phyloP scores from a whole-genome alignment of 169 alveolate genomes.

The Theileria parva region DNA sequence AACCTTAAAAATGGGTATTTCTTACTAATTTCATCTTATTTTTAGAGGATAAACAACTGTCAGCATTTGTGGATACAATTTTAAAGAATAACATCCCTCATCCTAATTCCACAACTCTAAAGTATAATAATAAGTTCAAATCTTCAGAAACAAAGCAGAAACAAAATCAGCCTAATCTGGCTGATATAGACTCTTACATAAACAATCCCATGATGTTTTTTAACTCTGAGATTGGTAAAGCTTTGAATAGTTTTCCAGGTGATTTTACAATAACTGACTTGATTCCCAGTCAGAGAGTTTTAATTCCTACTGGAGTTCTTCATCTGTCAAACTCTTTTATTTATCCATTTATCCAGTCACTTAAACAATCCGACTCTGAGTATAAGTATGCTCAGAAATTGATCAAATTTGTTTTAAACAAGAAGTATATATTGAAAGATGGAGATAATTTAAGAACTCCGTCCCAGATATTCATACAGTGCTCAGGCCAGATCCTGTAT shows the following conservation, averaged over 20 bases:
- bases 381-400: not conserved
- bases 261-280: not conserved
- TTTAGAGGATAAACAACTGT: not conserved
- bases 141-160: not conserved
- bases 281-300: not conserved
- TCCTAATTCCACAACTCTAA: not conserved
- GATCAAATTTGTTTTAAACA: not conserved
- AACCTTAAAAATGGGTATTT: not conserved
- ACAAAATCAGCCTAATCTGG: not conserved
- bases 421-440: not conserved
- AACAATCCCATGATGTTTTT: constrained; percentile 3
- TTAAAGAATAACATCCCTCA: not conserved
- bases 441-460: not conserved
- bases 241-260: not conserved
- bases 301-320: constrained; percentile 3
- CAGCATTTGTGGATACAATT: not conserved
- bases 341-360: not conserved
- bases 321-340: not conserved
- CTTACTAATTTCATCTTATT: not conserved
- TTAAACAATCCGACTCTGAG: not conserved
- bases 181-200: not conserved
- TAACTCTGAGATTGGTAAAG: constrained; percentile 3
- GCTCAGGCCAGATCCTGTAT: constrained; percentile 35
- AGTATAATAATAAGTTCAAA: not conserved
- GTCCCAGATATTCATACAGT: constrained; percentile 34